A percentile compares a stretch with the other conserved stretches of the same genome.
phyloP scores from a whole-genome alignment of 495 filamentous ascomycete species.

The Xylaria nigripes region DNA sequence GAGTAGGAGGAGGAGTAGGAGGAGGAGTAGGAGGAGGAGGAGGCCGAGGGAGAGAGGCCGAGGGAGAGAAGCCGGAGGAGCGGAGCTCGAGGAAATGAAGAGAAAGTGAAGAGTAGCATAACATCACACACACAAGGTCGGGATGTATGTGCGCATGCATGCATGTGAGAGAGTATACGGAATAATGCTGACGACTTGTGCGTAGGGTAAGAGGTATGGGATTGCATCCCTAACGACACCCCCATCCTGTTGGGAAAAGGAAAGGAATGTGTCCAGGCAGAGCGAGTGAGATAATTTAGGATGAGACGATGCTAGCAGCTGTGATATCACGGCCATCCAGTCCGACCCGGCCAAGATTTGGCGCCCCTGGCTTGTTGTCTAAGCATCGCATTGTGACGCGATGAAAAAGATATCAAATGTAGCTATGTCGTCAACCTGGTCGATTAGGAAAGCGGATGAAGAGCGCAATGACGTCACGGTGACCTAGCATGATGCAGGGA shows the following conservation, averaged over 20 bases:
- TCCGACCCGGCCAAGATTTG: background rate
- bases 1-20: no score
- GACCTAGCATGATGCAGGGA: constrained; percentile 20
- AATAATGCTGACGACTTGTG: background rate
- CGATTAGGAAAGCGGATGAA: background rate
- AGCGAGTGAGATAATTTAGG: no score
- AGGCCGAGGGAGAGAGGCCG: no score
- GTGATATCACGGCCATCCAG: background rate
- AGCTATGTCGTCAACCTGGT: constrained; percentile 6
- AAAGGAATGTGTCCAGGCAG: no score
- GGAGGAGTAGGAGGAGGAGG: no score
- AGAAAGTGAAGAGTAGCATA: background rate
- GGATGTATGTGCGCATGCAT: background rate
- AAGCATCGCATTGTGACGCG: constrained; percentile 5
- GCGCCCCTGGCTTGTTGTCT: constrained; percentile 2
- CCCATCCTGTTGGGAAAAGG: background rate
- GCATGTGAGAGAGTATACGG: background rate
- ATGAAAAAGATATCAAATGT: background rate
- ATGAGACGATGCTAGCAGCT: background rate
- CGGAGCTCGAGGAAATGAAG: background rate
- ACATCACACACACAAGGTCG: background rate
- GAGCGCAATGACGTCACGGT: constrained; percentile 26
- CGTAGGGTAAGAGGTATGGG: background rate
- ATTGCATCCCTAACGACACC: constrained; percentile 1
- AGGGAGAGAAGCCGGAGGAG: no score